phyloP scores from a whole-genome alignment of 805 yeast species.

The Grigorovia transvaalensis region DNA sequence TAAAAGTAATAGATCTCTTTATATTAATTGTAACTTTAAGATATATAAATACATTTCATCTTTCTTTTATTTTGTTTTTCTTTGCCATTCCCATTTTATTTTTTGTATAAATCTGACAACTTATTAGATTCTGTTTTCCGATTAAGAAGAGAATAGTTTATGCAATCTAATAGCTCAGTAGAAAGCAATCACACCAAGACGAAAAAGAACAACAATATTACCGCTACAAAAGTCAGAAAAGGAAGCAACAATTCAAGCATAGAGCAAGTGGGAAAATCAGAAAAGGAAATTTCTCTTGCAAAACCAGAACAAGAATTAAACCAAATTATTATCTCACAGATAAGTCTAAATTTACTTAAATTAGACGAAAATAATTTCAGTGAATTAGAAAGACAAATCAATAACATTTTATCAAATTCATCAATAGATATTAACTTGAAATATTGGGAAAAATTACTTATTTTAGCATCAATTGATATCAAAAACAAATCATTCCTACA shows the following conservation, averaged over 20 bases:
- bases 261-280: too few species aligned
- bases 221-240: conserved; percentile 8
- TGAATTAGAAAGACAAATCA: conserved; percentile 12
- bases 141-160: background rate
- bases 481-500: conserved; percentile 1
- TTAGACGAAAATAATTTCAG: conserved; percentile 12
- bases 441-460: conserved; percentile 20
- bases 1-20: too few species aligned
- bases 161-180: conserved; percentile 2
- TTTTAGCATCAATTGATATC: conserved; percentile 15
- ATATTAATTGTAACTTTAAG: too few species aligned
- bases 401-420: conserved; percentile 17
- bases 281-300: background rate
- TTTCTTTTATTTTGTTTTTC: too few species aligned
- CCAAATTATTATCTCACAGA: conserved; percentile 19
- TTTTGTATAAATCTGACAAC: too few species aligned
- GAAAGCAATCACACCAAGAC: too few species aligned
- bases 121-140: conserved; percentile 1
- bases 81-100: too few species aligned
- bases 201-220: background rate
- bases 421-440: conserved; percentile 12
- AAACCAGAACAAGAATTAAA: conserved; percentile 14
- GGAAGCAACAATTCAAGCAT: background rate
- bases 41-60: too few species aligned
- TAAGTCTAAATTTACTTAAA: conserved; percentile 19